phyloP scores from a whole-genome alignment of 73 alveolate genomes.

The Tetrahymena malaccensis region DNA sequence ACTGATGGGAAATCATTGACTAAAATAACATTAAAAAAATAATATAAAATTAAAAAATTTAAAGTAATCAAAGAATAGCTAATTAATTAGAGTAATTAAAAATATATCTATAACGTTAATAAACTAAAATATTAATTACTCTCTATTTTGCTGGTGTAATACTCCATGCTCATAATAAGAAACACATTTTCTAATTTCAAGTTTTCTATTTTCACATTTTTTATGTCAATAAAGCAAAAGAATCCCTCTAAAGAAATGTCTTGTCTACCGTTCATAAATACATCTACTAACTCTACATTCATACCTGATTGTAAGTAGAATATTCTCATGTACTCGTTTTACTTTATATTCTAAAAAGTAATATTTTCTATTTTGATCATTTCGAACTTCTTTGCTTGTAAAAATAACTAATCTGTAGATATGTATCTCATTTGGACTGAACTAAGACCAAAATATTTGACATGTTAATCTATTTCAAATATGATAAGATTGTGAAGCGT shows the following conservation, averaged over 20 bases:
- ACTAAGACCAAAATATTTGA: not conserved
- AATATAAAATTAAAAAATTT: too few species aligned
- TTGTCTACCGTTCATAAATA: not conserved
- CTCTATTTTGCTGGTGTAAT: not conserved
- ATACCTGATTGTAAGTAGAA: not conserved
- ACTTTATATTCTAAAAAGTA: not conserved
- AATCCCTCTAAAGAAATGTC: not conserved
- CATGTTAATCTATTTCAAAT: not conserved
- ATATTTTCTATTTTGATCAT: not conserved
- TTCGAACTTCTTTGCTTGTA: not conserved
- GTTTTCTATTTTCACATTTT: not conserved
- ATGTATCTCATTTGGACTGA: not conserved
- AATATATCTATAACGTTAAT: too few species aligned
- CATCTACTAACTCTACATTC: not conserved
- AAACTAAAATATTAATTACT: not conserved
- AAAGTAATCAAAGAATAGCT: too few species aligned
- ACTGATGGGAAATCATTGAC: not conserved
- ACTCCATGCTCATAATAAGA: not conserved
- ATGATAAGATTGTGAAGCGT: not conserved
- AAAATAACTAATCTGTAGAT: not conserved
- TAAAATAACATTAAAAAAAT: not conserved
- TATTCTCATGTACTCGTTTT: not conserved
- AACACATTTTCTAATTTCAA: not conserved
- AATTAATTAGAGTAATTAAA: not conserved
- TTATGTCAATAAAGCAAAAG: not conserved